phyloP scores from a whole-genome alignment of 2,329 filamentous ascomycete species.

The Talaromyces sp. region DNA sequence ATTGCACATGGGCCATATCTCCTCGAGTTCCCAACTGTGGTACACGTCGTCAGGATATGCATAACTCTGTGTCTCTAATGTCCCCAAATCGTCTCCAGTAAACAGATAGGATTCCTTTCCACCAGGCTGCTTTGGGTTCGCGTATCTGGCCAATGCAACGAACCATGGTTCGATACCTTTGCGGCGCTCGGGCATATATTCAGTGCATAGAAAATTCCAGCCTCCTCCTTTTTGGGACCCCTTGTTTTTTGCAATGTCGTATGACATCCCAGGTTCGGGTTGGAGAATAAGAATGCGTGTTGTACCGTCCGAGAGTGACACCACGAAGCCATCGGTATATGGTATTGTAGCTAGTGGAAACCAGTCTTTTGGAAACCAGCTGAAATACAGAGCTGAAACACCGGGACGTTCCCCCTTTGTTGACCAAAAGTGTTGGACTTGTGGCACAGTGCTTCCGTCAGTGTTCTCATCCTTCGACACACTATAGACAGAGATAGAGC shows the following conservation, averaged over 20 bases:
- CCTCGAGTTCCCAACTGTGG: conserved; percentile 10
- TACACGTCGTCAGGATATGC: conserved; percentile 6
- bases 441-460: not conserved
- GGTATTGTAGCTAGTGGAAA: conserved; percentile 19
- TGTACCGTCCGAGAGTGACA: conserved; percentile 67
- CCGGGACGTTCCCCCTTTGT: conserved; percentile 48
- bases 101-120: conserved; percentile 30
- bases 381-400: conserved; percentile 67
- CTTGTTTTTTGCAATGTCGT: not conserved
- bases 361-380: conserved; percentile 58
- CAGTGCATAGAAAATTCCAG: not conserved
- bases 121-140: not conserved
- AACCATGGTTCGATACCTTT: conserved; percentile 42
- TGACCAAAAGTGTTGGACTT: conserved; percentile 38
- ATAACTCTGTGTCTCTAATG: conserved; percentile 33
- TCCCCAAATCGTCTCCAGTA: conserved; percentile 41
- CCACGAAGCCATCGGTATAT: conserved; percentile 54
- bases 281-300: conserved; percentile 53
- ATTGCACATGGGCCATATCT: not conserved
- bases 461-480: conserved; percentile 17
- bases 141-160: conserved; percentile 30
- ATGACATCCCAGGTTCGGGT: conserved; percentile 24
- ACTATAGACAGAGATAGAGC: conserved; percentile 43
- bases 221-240: not conserved
- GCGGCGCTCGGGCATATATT: conserved; percentile 26